Evolutionary conservation across 163 green algal genomes (phyloP), one percentile per base, ranked within the genome.

Genomic region (Scenedesmus sp.): DNA sequence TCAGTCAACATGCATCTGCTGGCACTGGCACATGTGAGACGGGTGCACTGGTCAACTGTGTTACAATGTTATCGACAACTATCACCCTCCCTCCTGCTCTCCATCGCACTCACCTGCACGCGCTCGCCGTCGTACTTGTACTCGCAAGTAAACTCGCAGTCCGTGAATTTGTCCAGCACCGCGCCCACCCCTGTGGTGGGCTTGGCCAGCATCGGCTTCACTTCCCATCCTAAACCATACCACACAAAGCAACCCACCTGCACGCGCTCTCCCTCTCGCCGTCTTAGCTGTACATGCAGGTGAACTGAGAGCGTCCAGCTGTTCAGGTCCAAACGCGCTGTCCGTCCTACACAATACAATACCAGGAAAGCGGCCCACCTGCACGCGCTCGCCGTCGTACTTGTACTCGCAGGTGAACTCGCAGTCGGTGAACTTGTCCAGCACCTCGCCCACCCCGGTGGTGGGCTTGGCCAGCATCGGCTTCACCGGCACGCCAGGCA

Each of bases 101-200:
- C 34, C 34, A 46, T 46, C 34, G 34, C 34, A 46, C 91, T 3
- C 82, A 94, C 95, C 94, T 99, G 98, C 12, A 97, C 97, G 3
- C 98, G 94, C 95, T 99, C 98, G 2, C 98, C 98, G 93, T 99
- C 98, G 90, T 99, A 99, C 95, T 99, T 99, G 96, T 99, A 99
- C 94, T 99, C 98, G 92, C 97, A 99, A 9, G 97, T 99, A 94
- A 99, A 99, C 88, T 97, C 95, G 18, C 74, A 74, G 46, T 92
- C 94, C 4, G 94, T 90, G 93, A 99, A 99, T 92, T 98, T 98
- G 84, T 99, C 97, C 77, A 99, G 95, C 76, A 99, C 97, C 94
- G 98, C 96, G 3, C 83, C 86, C 73, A 98, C 95, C 13, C 95
- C 96, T 88, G 90, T 88, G 97, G 97, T 97, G 76, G 97, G 95